phyloP scores from a whole-genome alignment of 805 yeast species.

The Kazachstania africana region DNA sequence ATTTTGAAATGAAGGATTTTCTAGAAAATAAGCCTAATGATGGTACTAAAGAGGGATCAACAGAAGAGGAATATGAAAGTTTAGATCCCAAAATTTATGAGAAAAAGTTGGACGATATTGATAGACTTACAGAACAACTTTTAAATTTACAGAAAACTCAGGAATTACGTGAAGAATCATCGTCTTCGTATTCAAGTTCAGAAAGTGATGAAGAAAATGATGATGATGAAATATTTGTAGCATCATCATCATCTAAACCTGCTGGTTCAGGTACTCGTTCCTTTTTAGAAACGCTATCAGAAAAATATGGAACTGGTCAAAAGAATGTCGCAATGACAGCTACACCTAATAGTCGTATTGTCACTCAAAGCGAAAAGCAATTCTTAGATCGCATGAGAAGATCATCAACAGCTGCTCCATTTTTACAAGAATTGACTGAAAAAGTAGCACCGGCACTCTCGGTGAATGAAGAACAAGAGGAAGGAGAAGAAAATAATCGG shows the following conservation, averaged over 20 bases:
- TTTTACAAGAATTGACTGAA: slow-evolving; percentile 16
- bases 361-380: slow-evolving; percentile 8
- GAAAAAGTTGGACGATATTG: slow-evolving; percentile 16
- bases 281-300: slow-evolving; percentile 22
- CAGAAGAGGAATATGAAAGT: slow-evolving; percentile 4
- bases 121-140: slow-evolving; percentile 15
- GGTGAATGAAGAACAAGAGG: slow-evolving; percentile 1
- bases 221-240: not conserved
- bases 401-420: slow-evolving; percentile 14
- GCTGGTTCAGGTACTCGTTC: slow-evolving; percentile 14
- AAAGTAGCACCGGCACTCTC: slow-evolving; percentile 8
- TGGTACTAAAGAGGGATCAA: not conserved
- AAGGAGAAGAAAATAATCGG: not conserved
- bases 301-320: slow-evolving; percentile 24
- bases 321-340: too few relatives aligned
- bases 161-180: slow-evolving; percentile 1
- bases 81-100: slow-evolving; percentile 18
- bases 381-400: slow-evolving; percentile 24
- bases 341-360: slow-evolving; percentile 1
- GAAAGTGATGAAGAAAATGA: slow-evolving; percentile 4
- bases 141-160: slow-evolving; percentile 4
- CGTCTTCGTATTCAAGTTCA: slow-evolving; percentile 2
- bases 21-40: not conserved
- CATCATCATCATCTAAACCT: not conserved
- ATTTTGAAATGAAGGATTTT: slow-evolving; percentile 26